phyloP scores from a whole-genome alignment of 805 yeast species.

The Nematodospora valgi region DNA sequence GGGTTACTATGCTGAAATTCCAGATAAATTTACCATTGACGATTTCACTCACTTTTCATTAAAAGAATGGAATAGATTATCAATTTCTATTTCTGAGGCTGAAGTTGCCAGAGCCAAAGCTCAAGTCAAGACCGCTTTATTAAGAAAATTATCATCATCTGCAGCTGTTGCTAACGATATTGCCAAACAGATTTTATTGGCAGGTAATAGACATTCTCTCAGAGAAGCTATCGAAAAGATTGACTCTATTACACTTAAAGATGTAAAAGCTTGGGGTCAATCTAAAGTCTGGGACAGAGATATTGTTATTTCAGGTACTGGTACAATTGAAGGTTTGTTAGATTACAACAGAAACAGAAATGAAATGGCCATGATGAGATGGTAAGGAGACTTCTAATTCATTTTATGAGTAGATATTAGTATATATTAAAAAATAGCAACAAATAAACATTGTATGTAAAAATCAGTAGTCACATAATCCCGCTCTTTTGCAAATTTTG shows the following conservation, averaged over 20 bases:
- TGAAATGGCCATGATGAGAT: constrained; percentile 87
- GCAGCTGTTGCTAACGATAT: constrained; percentile 52
- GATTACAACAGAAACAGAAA: constrained; percentile 86
- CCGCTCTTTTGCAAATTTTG: constrained; percentile 80
- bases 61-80: constrained; percentile 85
- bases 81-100: constrained; percentile 69
- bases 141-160: constrained; percentile 47
- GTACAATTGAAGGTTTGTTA: constrained; percentile 79
- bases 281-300: constrained; percentile 78
- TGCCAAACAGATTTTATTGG: constrained; percentile 56
- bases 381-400: constrained; percentile 23
- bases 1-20: constrained; percentile 71
- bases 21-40: constrained; percentile 59
- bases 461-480: constrained; percentile 39
- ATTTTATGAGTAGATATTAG: neutral
- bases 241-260: constrained; percentile 59
- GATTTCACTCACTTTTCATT: constrained; percentile 77
- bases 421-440: neutral
- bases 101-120: constrained; percentile 79
- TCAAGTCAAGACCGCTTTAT: constrained; percentile 59
- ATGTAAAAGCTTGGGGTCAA: constrained; percentile 71
- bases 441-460: neutral
- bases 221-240: constrained; percentile 58
- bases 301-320: constrained; percentile 78
- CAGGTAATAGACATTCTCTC: constrained; percentile 60